phyloP scores from a whole-genome alignment of 192 early-diverging fungal genomes.

The Coemansia sp. region DNA sequence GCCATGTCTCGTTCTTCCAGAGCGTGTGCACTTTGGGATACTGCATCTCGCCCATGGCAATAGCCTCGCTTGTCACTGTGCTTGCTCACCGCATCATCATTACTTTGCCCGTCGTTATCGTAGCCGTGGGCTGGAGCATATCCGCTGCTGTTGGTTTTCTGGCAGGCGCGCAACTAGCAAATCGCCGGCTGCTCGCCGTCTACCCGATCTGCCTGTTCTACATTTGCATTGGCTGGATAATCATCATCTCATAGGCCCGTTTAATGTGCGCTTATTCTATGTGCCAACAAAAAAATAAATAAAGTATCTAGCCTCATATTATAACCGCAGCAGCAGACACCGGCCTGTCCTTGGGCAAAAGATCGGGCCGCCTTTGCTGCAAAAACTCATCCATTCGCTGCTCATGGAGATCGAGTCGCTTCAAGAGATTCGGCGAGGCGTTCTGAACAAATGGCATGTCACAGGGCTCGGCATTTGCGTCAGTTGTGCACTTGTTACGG shows the following conservation, averaged over 20 bases:
- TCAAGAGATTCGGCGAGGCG: slow-evolving; percentile 20
- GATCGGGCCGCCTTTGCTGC: slow-evolving; percentile 28
- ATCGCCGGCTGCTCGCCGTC: slow-evolving; percentile 84
- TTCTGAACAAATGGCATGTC: slow-evolving; percentile 40
- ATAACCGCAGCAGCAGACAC: neutral
- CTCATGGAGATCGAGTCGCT: slow-evolving; percentile 37
- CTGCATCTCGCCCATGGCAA: slow-evolving; percentile 92
- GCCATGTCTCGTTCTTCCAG: slow-evolving; percentile 95
- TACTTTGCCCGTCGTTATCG: slow-evolving; percentile 71
- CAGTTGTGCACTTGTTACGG: slow-evolving; percentile 23
- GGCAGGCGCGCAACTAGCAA: slow-evolving; percentile 82
- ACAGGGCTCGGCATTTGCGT: slow-evolving; percentile 14
- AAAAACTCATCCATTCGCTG: slow-evolving; percentile 35
- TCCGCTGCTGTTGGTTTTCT: slow-evolving; percentile 95
- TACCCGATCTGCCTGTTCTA: slow-evolving; percentile 97
- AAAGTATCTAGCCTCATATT: neutral
- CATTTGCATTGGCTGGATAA: slow-evolving; percentile 94
- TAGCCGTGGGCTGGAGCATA: slow-evolving; percentile 86
- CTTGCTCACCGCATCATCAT: slow-evolving; percentile 71
- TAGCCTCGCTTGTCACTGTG: slow-evolving; percentile 75
- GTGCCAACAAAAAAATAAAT: neutral
- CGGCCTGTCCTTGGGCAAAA: slow-evolving; percentile 21
- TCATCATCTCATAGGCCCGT: slow-evolving; percentile 69
- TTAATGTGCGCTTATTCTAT: neutral
- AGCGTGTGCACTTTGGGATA: slow-evolving; percentile 96